Percentiles rank a stretch among this genome's conserved stretches.
Evolutionary conservation across 305 asterid genomes (phyloP).

Genomic region (Fraxinus velutina): DNA sequence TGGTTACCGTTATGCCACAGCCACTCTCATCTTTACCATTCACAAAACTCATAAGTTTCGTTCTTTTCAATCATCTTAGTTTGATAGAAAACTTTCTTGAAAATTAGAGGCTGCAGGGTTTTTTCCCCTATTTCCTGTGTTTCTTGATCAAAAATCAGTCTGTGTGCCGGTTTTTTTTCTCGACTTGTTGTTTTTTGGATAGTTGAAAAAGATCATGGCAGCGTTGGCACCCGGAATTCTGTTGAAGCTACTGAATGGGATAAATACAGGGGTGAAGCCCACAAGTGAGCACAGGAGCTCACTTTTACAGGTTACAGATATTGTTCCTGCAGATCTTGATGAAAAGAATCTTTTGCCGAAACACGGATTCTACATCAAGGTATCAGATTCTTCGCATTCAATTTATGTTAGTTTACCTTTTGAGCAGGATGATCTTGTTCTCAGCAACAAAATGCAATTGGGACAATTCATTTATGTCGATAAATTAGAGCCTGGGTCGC

Average conservation of each 20-base stretch:
- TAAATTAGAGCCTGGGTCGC: slow-evolving; percentile 79
- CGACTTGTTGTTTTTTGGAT: background rate
- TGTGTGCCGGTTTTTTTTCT: background rate
- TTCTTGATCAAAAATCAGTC: background rate
- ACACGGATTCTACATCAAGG: slow-evolving; percentile 80
- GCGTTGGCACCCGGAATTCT: slow-evolving; percentile 81
- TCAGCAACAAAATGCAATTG: slow-evolving; percentile 85
- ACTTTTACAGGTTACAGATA: slow-evolving; percentile 82
- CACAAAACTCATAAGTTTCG: slow-evolving; percentile 11
- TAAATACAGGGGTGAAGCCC: slow-evolving; percentile 76
- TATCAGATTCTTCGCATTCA: slow-evolving; percentile 90
- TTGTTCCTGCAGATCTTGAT: slow-evolving; percentile 92
- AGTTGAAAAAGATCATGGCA: slow-evolving; percentile 45
- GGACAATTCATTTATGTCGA: slow-evolving; percentile 92
- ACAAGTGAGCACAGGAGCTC: slow-evolving; percentile 86
- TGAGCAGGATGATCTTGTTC: slow-evolving; percentile 87
- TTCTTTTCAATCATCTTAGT: background rate
- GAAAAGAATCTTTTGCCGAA: slow-evolving; percentile 77
- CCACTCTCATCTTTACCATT: slow-evolving; percentile 16
- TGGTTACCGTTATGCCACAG: slow-evolving; percentile 39
- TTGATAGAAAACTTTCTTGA: background rate
- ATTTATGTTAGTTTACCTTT: slow-evolving; percentile 75
- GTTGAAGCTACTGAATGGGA: slow-evolving; percentile 67
- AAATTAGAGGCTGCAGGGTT: background rate
- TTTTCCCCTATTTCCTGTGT: background rate